A percentile compares a stretch with the other conserved stretches of the same genome.
phyloP scores from a whole-genome alignment of 73 alveolate genomes.

The Paramecium octaurelia region DNA sequence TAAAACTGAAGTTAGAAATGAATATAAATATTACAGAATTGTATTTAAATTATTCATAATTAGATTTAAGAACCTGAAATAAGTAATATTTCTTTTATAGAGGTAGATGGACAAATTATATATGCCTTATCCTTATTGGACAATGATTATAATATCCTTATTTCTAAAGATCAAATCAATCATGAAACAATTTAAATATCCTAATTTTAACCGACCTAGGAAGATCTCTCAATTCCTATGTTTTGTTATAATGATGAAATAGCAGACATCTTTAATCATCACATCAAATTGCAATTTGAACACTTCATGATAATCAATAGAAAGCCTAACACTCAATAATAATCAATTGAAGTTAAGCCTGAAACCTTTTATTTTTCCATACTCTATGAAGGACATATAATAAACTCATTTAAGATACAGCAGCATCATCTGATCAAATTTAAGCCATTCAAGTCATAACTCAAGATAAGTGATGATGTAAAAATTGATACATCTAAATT shows the following conservation, averaged over 20 bases:
- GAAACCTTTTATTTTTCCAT: neutral
- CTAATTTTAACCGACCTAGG: neutral
- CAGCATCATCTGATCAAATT: neutral
- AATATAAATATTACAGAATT: neutral
- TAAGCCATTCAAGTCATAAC: neutral
- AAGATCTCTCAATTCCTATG: neutral
- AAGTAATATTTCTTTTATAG: neutral
- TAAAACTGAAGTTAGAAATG: neutral
- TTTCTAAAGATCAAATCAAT: neutral
- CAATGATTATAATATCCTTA: neutral
- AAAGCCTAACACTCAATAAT: neutral
- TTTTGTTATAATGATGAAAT: neutral
- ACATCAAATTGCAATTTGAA: neutral
- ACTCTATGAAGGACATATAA: neutral
- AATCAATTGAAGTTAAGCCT: neutral
- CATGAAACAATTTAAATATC: neutral
- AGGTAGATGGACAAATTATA: neutral
- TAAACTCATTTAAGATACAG: neutral
- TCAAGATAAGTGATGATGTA: neutral
- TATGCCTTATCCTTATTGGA: neutral
- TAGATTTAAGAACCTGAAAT: neutral
- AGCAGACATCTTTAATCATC: neutral
- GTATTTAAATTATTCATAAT: neutral
- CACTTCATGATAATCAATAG: neutral
- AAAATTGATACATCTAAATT: neutral